Conservation (phyloP, 192 early-diverging fungal genomes). For the Gigaspora rosea region DNA sequence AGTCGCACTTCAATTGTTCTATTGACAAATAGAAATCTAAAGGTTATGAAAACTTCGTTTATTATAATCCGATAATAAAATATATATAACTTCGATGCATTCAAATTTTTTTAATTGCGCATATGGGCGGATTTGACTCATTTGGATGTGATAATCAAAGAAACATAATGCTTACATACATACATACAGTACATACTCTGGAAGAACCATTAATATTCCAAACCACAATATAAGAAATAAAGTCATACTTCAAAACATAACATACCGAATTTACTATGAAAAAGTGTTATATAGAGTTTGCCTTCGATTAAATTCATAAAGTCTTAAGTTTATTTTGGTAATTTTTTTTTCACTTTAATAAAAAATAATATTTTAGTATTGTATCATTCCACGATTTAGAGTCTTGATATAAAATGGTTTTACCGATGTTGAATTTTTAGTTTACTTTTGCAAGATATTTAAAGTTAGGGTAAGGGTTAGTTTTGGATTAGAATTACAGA, state of each 20-base stretch:
- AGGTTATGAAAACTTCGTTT: too few species aligned
- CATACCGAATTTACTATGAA: neutral
- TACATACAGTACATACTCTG: neutral
- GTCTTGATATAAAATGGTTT: neutral
- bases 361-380: neutral
- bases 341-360: neutral
- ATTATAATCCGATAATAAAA: too few species aligned
- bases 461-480: too few species aligned
- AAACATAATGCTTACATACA: neutral
- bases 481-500: too few species aligned
- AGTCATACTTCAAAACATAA: neutral
- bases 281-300: neutral
- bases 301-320: neutral
- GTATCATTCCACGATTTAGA: neutral
- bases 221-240: neutral
- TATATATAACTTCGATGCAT: too few species aligned
- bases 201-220: neutral
- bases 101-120: too few species aligned
- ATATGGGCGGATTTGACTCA: too few species aligned
- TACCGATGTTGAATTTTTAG: neutral
- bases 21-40: too few species aligned
- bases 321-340: neutral
- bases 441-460: neutral
- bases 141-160: neutral
- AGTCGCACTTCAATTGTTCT: too few species aligned